Evolutionary conservation across 2,329 filamentous ascomycete species (phyloP).

Genomic region (Keithomyces neogunnii): DNA sequence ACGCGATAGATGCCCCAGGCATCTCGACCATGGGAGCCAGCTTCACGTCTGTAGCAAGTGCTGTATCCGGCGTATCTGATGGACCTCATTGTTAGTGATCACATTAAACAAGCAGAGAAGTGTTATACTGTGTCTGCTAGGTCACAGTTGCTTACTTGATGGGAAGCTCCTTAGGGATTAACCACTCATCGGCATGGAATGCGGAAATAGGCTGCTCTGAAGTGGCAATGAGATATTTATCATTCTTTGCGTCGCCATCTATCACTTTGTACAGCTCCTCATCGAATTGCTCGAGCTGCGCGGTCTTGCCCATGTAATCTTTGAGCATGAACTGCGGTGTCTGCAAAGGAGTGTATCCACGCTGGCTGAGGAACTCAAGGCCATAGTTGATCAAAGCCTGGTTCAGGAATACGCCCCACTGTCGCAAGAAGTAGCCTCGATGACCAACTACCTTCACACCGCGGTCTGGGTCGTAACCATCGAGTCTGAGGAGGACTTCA

Average conservation of each 20-base stretch:
- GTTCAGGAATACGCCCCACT: conserved; percentile 86
- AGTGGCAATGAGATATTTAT: conserved; percentile 74
- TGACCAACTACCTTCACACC: conserved; percentile 93
- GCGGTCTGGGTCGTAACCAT: conserved; percentile 87
- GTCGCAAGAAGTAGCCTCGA: conserved; percentile 84
- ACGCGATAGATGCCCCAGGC: conserved; percentile 98
- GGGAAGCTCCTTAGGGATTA: conserved; percentile 74
- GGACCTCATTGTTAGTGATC: background rate
- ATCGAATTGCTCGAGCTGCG: conserved; percentile 93
- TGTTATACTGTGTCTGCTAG: background rate
- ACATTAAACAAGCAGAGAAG: background rate
- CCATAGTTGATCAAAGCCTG: conserved; percentile 94
- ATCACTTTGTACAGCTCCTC: conserved; percentile 98
- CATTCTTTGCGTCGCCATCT: conserved; percentile 74
- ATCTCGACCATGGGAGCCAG: conserved; percentile 76
- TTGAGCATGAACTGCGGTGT: conserved; percentile 92
- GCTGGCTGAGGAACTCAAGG: conserved; percentile 74
- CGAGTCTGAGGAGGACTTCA: conserved; percentile 79
- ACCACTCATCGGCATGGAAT: conserved; percentile 89
- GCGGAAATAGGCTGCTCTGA: conserved; percentile 93
- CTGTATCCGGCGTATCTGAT: conserved; percentile 85
- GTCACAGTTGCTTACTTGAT: conserved; percentile 52
- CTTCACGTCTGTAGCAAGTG: conserved; percentile 93
- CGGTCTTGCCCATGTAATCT: conserved; percentile 96
- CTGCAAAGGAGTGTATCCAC: conserved; percentile 75